A percentile compares a stretch with the other conserved stretches of the same genome.
phyloP scores from a whole-genome alignment of 176 grass and related monocot genomes.

The Oryza glumipatula region DNA sequence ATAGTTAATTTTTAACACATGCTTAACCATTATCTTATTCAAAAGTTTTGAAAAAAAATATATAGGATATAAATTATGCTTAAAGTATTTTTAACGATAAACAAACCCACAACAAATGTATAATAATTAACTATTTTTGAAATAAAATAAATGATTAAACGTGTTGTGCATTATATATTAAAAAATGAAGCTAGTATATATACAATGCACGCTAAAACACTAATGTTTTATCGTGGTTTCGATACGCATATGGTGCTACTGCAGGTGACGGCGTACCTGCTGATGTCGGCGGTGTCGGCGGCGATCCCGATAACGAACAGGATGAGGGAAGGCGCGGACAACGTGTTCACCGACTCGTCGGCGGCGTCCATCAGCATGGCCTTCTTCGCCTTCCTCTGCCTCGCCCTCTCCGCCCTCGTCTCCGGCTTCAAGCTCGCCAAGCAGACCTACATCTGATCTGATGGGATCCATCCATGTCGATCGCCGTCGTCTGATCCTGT shows the following conservation, averaged over 20 bases:
- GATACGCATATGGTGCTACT: neutral
- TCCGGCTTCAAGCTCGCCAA: constrained; percentile 87
- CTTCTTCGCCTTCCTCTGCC: constrained; percentile 81
- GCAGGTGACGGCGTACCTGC: constrained; percentile 76
- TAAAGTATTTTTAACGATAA: no score
- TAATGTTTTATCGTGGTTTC: no score
- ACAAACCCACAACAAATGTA: no score
- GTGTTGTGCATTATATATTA: no score
- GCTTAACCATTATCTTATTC: no score
- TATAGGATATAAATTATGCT: no score
- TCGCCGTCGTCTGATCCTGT: neutral
- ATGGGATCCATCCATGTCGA: neutral
- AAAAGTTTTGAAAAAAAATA: no score
- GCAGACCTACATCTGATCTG: constrained; percentile 63
- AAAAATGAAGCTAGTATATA: neutral
- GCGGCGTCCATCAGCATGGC: constrained; percentile 92
- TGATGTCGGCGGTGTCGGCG: constrained; percentile 79
- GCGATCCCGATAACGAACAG: constrained; percentile 85
- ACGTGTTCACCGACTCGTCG: constrained; percentile 83
- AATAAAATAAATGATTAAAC: no score
- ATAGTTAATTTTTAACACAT: no score
- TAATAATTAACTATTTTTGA: no score
- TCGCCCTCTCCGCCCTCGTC: constrained; percentile 69
- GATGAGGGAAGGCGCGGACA: constrained; percentile 71
- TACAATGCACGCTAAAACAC: no score